Evolutionary conservation across 2,329 filamentous ascomycete genomes (phyloP).

Genomic region (Cordyceps militaris): DNA sequence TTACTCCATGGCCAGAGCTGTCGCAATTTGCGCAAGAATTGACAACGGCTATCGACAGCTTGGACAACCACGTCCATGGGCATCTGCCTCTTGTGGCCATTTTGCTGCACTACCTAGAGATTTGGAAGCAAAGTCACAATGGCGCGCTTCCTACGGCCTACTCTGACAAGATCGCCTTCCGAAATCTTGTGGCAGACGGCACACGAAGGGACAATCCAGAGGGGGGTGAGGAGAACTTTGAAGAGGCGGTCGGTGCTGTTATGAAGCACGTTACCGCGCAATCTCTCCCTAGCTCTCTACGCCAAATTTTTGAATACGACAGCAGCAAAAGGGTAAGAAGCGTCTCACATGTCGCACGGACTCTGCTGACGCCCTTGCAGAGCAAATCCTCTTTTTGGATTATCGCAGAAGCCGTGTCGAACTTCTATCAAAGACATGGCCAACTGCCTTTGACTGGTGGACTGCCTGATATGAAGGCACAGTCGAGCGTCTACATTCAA

Average conservation of each 20-base stretch:
- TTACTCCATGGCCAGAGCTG: slow-evolving; percentile 82
- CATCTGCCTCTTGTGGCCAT: slow-evolving; percentile 85
- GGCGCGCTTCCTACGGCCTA: slow-evolving; percentile 66
- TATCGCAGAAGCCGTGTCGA: slow-evolving; percentile 70
- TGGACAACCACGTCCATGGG: slow-evolving; percentile 77
- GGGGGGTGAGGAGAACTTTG: slow-evolving; percentile 93
- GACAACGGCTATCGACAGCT: slow-evolving; percentile 59
- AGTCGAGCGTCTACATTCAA: slow-evolving; percentile 80
- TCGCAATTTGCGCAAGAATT: slow-evolving; percentile 57
- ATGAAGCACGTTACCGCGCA: slow-evolving; percentile 74
- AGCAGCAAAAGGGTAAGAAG: slow-evolving; percentile 40
- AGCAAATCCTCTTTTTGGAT: slow-evolving; percentile 70
- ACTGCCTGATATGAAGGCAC: slow-evolving; percentile 95
- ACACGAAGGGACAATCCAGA: slow-evolving; percentile 68
- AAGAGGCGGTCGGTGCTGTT: slow-evolving; percentile 82
- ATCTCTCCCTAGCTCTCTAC: slow-evolving; percentile 60
- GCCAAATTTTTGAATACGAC: slow-evolving; percentile 69
- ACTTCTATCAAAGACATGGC: slow-evolving; percentile 67
- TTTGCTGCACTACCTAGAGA: slow-evolving; percentile 71
- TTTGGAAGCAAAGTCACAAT: slow-evolving; percentile 68
- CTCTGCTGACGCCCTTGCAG: slow-evolving; percentile 30
- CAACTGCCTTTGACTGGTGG: slow-evolving; percentile 78
- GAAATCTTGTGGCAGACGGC: slow-evolving; percentile 58
- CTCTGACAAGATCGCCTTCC: slow-evolving; percentile 80
- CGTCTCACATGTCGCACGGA: slow-evolving; percentile 3